phyloP scores from a whole-genome alignment of 2,329 filamentous ascomycete genomes.

The Plenodomus lindquistii region DNA sequence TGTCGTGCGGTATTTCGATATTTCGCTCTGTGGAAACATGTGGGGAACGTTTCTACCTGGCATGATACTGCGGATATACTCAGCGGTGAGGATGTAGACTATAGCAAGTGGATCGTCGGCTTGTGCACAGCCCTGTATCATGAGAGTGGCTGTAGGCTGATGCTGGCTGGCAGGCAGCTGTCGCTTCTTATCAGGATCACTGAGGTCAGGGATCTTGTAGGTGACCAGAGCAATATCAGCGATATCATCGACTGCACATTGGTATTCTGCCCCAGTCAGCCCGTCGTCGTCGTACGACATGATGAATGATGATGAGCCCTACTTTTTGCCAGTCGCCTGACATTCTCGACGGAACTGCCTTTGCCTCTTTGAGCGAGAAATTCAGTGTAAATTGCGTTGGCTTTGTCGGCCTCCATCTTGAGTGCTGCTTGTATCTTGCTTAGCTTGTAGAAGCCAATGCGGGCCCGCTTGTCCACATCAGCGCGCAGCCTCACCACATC shows the following conservation, averaged over 20 bases:
- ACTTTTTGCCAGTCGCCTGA: slow-evolving; percentile 27
- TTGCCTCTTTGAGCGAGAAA: slow-evolving; percentile 25
- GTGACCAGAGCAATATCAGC: slow-evolving; percentile 31
- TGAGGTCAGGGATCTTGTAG: slow-evolving; percentile 28
- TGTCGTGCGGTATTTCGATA: slow-evolving; percentile 19
- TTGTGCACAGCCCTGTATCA: slow-evolving; percentile 36
- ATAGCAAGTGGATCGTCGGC: slow-evolving; percentile 33
- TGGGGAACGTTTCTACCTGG: slow-evolving; percentile 17
- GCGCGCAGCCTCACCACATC: slow-evolving; percentile 19
- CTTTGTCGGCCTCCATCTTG: slow-evolving; percentile 15
- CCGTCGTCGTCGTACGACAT: neutral
- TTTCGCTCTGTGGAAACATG: slow-evolving; percentile 20
- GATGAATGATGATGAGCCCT: slow-evolving; percentile 1
- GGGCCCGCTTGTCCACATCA: slow-evolving; percentile 26
- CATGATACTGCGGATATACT: slow-evolving; percentile 20
- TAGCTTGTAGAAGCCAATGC: slow-evolving; percentile 24
- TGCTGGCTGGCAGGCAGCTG: slow-evolving; percentile 31
- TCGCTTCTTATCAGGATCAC: slow-evolving; percentile 19
- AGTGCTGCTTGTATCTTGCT: slow-evolving; percentile 20
- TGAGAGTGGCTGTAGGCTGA: slow-evolving; percentile 12
- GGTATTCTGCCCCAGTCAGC: slow-evolving; percentile 29
- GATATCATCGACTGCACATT: slow-evolving; percentile 25
- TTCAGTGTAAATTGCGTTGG: slow-evolving; percentile 30
- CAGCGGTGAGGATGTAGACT: slow-evolving; percentile 32
- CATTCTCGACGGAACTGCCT: slow-evolving; percentile 21